Evolutionary conservation across 1,284 basidiomycete genomes (phyloP).

Genomic region (Ceratobasidium sp.): DNA sequence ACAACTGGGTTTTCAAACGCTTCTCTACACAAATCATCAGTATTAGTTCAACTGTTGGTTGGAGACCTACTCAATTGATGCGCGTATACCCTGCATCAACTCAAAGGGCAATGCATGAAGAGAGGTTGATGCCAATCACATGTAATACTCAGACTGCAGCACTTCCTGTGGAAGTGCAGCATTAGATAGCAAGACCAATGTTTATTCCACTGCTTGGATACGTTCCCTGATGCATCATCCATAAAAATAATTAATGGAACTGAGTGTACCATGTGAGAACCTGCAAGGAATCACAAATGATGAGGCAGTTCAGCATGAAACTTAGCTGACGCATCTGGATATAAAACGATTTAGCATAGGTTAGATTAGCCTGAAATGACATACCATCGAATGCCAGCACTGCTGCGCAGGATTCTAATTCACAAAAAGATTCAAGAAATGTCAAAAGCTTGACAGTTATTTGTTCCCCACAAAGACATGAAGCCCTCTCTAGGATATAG

Average conservation of each 20-base stretch:
- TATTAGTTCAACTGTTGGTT: neutral
- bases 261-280: slow-evolving; percentile 23
- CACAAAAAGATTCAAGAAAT: slow-evolving; percentile 5
- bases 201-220: slow-evolving; percentile 41
- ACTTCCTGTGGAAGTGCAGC: slow-evolving; percentile 19
- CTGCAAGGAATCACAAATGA: slow-evolving; percentile 8
- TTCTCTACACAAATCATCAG: slow-evolving; percentile 1
- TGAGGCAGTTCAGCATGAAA: slow-evolving; percentile 25
- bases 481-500: neutral
- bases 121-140: slow-evolving; percentile 36
- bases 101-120: slow-evolving; percentile 23
- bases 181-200: slow-evolving; percentile 34
- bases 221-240: slow-evolving; percentile 40
- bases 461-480: neutral
- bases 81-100: slow-evolving; percentile 29
- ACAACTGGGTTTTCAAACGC: slow-evolving; percentile 34
- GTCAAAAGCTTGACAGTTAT: neutral
- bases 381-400: slow-evolving; percentile 20
- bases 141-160: slow-evolving; percentile 19
- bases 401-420: neutral
- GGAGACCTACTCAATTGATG: slow-evolving; percentile 3
- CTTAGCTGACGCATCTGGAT: slow-evolving; percentile 5
- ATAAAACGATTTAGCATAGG: neutral
- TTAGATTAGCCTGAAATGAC: neutral
- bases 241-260: slow-evolving; percentile 38